phyloP scores from a whole-genome alignment of 192 early-diverging fungal genomes.

The Backusella liffmaniae region DNA sequence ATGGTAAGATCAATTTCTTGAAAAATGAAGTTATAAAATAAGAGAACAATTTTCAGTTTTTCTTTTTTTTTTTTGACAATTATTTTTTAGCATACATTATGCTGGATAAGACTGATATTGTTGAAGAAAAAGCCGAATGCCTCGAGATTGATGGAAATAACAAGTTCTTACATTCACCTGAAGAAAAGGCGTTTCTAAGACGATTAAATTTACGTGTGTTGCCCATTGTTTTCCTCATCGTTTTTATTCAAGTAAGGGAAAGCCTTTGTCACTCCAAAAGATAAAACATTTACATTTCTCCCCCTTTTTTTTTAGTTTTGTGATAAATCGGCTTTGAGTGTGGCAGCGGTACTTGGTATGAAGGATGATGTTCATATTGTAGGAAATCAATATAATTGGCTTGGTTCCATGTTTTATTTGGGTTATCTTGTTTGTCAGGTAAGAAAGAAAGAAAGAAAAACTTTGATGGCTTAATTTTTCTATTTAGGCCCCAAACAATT shows the following conservation, averaged over 20 bases:
- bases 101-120: neutral
- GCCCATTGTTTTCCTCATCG: neutral
- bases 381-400: constrained; percentile 7
- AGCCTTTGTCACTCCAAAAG: too few relatives aligned
- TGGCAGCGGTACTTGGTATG: constrained; percentile 20
- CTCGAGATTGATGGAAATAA: neutral
- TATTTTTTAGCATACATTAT: neutral
- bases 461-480: too few relatives aligned
- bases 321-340: constrained; percentile 18
- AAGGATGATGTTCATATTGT: constrained; percentile 7
- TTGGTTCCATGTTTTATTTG: constrained; percentile 26
- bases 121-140: neutral
- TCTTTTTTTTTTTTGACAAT: neutral
- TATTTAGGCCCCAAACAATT: constrained; percentile 5
- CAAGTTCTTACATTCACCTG: neutral
- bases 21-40: neutral
- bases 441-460: neutral
- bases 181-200: constrained; percentile 8
- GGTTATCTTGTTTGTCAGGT: constrained; percentile 19
- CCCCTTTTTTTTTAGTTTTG: constrained; percentile 6
- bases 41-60: neutral
- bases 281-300: too few relatives aligned
- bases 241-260: constrained; percentile 5
- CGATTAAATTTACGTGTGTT: neutral
- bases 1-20: too few relatives aligned